Conservation (phyloP, 371 early-diverging fungal genomes). For the Massospora cicadina region DNA sequence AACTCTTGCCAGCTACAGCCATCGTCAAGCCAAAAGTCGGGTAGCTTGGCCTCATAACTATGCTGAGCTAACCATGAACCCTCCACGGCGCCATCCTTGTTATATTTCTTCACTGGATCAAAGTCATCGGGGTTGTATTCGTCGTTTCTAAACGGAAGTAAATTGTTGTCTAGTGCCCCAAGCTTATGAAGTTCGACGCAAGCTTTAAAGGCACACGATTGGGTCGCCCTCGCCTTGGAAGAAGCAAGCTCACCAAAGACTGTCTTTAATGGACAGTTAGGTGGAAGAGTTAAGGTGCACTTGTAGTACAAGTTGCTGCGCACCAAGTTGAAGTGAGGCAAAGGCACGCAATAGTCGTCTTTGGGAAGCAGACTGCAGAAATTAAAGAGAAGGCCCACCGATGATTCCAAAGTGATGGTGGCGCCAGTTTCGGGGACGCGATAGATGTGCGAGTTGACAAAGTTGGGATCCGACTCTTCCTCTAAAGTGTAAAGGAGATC, state of each 20-base stretch:
- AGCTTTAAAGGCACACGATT: conserved; percentile 47
- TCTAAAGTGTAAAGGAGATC: conserved; percentile 16
- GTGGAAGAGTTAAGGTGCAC: conserved; percentile 37
- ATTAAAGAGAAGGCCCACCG: conserved; percentile 34
- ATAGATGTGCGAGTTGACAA: conserved; percentile 17
- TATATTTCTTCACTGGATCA: conserved; percentile 8
- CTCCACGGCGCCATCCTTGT: conserved; percentile 10
- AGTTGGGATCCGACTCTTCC: conserved; percentile 15
- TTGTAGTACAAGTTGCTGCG: conserved; percentile 18
- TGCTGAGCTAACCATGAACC: conserved; percentile 12
- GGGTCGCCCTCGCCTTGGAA: conserved; percentile 48
- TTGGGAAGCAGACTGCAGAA: conserved; percentile 43
- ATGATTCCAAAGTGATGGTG: conserved; percentile 34
- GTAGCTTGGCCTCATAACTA: conserved; percentile 12
- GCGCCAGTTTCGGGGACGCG: conserved; percentile 39
- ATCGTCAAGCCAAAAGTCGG: conserved; percentile 13
- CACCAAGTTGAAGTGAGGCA: conserved; percentile 27
- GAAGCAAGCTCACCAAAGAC: conserved; percentile 32
- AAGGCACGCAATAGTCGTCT: conserved; percentile 28
- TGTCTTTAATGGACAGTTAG: conserved; percentile 37
- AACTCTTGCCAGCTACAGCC: not conserved
- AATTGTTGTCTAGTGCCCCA: conserved; percentile 53
- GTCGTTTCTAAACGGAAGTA: conserved; percentile 28
- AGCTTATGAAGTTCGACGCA: conserved; percentile 38
- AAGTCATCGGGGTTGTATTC: conserved; percentile 10